phyloP scores from a whole-genome alignment of 2,329 filamentous ascomycete species.

The Scorias spongiosa region DNA sequence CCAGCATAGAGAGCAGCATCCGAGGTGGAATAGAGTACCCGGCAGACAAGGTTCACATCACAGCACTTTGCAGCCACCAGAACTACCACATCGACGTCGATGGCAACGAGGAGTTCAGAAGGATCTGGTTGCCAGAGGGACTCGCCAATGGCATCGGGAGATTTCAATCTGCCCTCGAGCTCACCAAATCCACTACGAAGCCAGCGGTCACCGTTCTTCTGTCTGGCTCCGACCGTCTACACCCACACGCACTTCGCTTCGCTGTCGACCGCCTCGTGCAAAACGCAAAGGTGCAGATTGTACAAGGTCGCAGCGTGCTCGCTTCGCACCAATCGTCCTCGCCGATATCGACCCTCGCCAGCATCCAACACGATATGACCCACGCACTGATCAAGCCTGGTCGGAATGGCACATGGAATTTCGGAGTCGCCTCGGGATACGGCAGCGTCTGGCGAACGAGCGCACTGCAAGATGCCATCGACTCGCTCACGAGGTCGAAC shows the following conservation, averaged over 20 bases:
- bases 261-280: constrained; percentile 7
- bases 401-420: constrained; percentile 6
- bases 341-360: constrained; percentile 1
- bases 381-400: constrained; percentile 6
- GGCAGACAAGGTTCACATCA: constrained; percentile 5
- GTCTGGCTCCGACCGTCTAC: constrained; percentile 4
- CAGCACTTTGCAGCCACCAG: constrained; percentile 1
- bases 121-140: background rate
- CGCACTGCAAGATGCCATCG: constrained; percentile 4
- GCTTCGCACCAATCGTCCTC: constrained; percentile 1
- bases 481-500: constrained; percentile 1
- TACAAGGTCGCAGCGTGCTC: constrained; percentile 8
- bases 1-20: background rate
- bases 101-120: background rate
- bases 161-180: background rate
- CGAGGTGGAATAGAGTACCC: constrained; percentile 4
- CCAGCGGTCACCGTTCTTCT: constrained; percentile 6
- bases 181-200: background rate
- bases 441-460: constrained; percentile 6
- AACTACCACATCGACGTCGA: background rate
- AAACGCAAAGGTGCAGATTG: constrained; percentile 7
- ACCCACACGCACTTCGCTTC: constrained; percentile 7
- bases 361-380: constrained; percentile 6
- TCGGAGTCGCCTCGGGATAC: constrained; percentile 2
- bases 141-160: background rate